phyloP scores from a whole-genome alignment of 352 stramenopile genomes.

The Globisporangium solare region DNA sequence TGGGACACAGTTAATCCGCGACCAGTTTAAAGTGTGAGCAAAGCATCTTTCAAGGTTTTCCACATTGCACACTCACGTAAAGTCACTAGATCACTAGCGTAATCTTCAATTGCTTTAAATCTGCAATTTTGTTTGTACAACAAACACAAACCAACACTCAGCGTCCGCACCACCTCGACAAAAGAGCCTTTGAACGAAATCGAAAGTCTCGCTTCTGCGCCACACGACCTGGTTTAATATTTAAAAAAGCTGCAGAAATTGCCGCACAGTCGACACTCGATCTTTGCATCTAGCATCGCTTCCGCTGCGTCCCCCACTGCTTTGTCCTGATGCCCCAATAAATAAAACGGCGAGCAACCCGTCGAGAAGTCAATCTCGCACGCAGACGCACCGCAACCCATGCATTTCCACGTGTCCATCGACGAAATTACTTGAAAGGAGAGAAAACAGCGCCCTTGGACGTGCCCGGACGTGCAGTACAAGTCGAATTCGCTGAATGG shows the following conservation, averaged over 20 bases:
- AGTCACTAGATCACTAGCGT: too few species aligned
- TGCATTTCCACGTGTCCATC: constrained; percentile 80
- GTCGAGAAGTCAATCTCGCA: constrained; percentile 45
- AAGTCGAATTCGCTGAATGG: constrained; percentile 62
- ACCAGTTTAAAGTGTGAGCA: too few species aligned
- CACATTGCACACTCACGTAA: too few species aligned
- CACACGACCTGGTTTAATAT: constrained; percentile 26
- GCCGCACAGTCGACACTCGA: constrained; percentile 68
- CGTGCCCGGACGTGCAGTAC: constrained; percentile 50
- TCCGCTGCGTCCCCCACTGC: not conserved
- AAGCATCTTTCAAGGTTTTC: too few species aligned
- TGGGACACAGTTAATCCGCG: too few species aligned
- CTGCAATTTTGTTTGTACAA: too few species aligned
- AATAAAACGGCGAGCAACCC: constrained; percentile 53
- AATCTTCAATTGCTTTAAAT: too few species aligned
- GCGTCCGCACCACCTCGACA: too few species aligned
- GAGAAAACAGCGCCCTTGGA: constrained; percentile 73
- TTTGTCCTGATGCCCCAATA: constrained; percentile 32
- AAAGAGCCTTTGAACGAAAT: too few species aligned
- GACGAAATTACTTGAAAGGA: constrained; percentile 62
- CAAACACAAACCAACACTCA: too few species aligned
- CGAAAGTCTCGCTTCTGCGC: too few species aligned
- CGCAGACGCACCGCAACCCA: constrained; percentile 65
- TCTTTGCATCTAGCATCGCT: constrained; percentile 19
- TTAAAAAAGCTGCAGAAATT: constrained; percentile 75